Base-by-base conservation (phyloP, 2,329 filamentous ascomycete species). In the Fusarium goolgardi region DNA sequence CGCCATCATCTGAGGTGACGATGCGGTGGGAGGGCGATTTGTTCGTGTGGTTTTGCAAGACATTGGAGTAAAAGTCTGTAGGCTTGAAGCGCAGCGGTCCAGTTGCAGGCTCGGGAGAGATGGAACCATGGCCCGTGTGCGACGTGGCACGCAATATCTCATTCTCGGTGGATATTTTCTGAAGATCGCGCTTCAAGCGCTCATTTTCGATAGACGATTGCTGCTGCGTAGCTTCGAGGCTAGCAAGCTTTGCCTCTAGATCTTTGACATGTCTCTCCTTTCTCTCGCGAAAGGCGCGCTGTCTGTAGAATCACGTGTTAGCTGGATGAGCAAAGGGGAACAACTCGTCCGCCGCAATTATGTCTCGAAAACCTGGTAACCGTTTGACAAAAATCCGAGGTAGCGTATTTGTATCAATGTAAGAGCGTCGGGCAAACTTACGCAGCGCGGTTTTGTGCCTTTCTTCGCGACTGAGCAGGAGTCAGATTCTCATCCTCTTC, bases 181-280 rank as follows among this genome's bases (percentile, higher is more conserved):
- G 92, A 29, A 97, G 84, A 74, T 96, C 91, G 21, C 91, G 88
- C 79, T 93, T 95, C 29, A 98, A 83, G 34, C 91, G 89, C 78
- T 97, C 92, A 76, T 97, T 97, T 78, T 97, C 94, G 44, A 90
- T 88, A 40, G 90, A 86, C 1, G 96, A 86, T 34, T 87, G 85
- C 56, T 89, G 86, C 52, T 92, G 91, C 50, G 90, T 88, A 62
- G 89, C 88, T 76, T 97, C 91, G 32, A 97, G 88, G 49, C 83
- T 85, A 50, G 88, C 90, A 29, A 98, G 88, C 77, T 97, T 96
- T 59, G 89, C 87, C 80, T 98, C 94, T 25, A 98, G 89, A 64
- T 98, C 94, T 78, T 94, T 94, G 66, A 98, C 94, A 75, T 97
- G 94, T 59, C 90, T 91, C 78, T 98, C 95, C 79, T 98, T 98